phyloP scores from a whole-genome alignment of 2,329 filamentous ascomycete genomes.

The Fusarium tricinctum region DNA sequence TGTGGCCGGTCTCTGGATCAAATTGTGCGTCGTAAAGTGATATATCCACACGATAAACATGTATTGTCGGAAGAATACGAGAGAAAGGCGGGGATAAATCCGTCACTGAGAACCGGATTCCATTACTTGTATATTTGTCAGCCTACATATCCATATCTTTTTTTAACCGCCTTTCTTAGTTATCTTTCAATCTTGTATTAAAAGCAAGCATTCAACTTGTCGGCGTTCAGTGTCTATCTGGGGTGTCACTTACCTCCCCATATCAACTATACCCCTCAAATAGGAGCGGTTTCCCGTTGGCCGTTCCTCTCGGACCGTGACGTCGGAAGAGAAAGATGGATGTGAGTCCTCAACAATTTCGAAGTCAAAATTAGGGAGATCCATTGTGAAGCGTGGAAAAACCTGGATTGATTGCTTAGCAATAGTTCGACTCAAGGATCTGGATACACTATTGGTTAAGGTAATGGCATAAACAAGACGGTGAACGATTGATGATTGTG shows the following conservation, averaged over 20 bases:
- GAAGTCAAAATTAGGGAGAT: constrained; percentile 9
- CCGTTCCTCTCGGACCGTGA: not conserved
- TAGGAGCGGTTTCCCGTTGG: not conserved
- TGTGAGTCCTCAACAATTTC: constrained; percentile 11
- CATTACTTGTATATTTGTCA: constrained; percentile 19
- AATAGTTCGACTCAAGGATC: not conserved
- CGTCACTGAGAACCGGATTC: constrained; percentile 34
- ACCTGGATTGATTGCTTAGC: not conserved
- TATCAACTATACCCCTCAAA: constrained; percentile 34
- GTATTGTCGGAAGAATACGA: constrained; percentile 31
- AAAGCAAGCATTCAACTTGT: not conserved
- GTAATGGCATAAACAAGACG: not conserved
- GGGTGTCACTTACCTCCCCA: constrained; percentile 26
- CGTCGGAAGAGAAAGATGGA: not conserved
- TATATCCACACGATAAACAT: constrained; percentile 36
- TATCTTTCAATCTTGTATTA: not conserved
- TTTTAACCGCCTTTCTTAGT: not conserved
- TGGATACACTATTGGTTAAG: not conserved
- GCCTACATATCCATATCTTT: not conserved
- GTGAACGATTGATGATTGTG: not conserved
- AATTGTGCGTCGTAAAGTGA: constrained; percentile 39
- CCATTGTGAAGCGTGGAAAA: constrained; percentile 5
- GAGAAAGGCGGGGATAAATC: constrained; percentile 33
- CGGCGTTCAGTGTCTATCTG: not conserved
- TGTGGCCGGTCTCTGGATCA: constrained; percentile 22